Conservation (phyloP, 2,329 filamentous ascomycete genomes). For the Stenocarpella maydis region DNA sequence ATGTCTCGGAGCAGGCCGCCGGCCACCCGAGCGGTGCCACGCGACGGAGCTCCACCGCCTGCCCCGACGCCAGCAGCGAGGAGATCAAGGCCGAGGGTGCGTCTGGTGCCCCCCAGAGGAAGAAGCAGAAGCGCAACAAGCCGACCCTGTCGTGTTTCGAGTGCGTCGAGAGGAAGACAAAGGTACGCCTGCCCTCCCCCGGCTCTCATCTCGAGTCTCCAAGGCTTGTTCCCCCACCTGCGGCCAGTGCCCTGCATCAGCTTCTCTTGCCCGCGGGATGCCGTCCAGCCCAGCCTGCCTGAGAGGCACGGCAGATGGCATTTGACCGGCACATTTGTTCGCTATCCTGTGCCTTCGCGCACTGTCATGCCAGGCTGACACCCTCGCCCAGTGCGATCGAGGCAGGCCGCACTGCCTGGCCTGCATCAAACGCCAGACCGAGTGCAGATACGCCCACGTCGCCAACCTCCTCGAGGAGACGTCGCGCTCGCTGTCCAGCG, state of each 20-base stretch:
- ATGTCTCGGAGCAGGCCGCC: conserved; percentile 11
- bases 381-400: conserved; percentile 72
- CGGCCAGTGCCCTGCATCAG: background rate
- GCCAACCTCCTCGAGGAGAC: conserved; percentile 80
- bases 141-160: conserved; percentile 81
- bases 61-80: conserved; percentile 19
- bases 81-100: conserved; percentile 40
- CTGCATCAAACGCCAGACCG: conserved; percentile 78
- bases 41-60: conserved; percentile 28
- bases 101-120: conserved; percentile 55
- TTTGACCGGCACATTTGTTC: background rate
- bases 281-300: background rate
- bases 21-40: conserved; percentile 26
- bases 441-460: conserved; percentile 78
- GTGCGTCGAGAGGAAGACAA: conserved; percentile 84
- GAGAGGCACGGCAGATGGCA: background rate
- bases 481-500: conserved; percentile 60
- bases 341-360: too few relatives aligned
- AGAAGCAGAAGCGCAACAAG: conserved; percentile 87
- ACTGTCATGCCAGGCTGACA: conserved; percentile 13
- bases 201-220: background rate
- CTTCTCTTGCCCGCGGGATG: background rate
- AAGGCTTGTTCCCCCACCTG: background rate
- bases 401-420: conserved; percentile 74
- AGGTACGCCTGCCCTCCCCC: conserved; percentile 57